These are phyloP conservation scores for Solanum pimpinellifolium DNA, from an alignment of 257 asterid species.

Conservation along the genomic window DNA sequence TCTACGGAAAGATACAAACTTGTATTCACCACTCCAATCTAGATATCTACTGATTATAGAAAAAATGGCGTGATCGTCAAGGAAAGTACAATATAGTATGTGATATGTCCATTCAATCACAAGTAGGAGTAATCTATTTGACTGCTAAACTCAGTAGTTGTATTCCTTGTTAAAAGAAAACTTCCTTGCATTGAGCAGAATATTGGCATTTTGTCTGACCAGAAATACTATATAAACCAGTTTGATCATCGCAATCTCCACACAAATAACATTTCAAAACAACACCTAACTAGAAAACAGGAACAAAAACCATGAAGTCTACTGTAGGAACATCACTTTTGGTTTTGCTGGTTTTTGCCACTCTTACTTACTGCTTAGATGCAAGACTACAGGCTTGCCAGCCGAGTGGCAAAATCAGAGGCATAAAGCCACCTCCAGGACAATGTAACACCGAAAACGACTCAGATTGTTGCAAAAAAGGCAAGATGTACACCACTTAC, in stretches of 20 bases:
- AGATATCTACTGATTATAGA: not conserved
- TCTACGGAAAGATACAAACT: not conserved
- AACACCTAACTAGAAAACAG: not conserved
- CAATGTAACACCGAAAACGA: constrained; percentile 26
- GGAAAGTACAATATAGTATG: not conserved
- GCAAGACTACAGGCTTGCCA: constrained; percentile 8
- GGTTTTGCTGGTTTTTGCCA: constrained; percentile 1
- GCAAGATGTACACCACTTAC: constrained; percentile 22
- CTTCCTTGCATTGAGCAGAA: not conserved
- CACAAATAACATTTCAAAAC: not conserved
- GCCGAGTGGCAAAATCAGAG: constrained; percentile 25
- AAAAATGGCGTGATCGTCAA: not conserved
- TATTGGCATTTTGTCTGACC: not conserved
- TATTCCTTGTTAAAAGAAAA: not conserved
- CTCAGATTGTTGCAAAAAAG: constrained; percentile 21
- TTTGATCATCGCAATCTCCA: not conserved
- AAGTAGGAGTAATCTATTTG: not conserved
- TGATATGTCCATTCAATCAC: not conserved
- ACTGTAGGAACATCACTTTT: not conserved
- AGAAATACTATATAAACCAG: not conserved
- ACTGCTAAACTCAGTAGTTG: not conserved
- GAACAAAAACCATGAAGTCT: not conserved
- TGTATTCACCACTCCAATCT: not conserved
- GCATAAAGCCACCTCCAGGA: constrained; percentile 30
- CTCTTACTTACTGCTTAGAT: not conserved